Evolutionary conservation across 345 rosid species (phyloP).

Genomic region (Brassica juncea): DNA sequence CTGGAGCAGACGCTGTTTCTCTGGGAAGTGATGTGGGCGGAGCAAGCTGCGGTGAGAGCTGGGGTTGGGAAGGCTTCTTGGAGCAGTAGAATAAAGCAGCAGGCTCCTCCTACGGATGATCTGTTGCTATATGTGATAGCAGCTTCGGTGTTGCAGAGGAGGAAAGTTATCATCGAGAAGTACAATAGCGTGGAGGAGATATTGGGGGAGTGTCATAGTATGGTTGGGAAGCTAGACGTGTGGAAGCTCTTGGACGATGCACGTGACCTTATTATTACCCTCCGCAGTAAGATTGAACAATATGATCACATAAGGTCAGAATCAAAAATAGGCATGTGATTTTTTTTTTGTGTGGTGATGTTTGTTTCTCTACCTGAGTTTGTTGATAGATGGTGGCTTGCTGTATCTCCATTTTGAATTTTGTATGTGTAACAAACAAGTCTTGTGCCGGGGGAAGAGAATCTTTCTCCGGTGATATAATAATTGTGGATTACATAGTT

Average conservation of each 20-base stretch:
- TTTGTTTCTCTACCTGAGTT: background rate
- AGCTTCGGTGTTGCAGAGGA: conserved; percentile 85
- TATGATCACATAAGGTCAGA: conserved; percentile 36
- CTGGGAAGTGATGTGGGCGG: conserved; percentile 99
- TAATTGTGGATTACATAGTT: background rate
- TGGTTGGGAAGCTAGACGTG: conserved; percentile 92
- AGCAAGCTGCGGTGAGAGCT: conserved; percentile 90
- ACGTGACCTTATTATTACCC: conserved; percentile 74
- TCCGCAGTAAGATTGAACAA: conserved; percentile 74
- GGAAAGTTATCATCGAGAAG: conserved; percentile 87
- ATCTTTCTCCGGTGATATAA: conserved; percentile 24
- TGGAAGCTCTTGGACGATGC: conserved; percentile 98
- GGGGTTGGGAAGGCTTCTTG: conserved; percentile 85
- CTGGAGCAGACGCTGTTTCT: conserved; percentile 82
- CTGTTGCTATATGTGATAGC: conserved; percentile 81
- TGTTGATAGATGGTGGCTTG: background rate
- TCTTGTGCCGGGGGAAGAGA: conserved; percentile 30
- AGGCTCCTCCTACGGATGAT: conserved; percentile 91
- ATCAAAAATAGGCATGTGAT: background rate
- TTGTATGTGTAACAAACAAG: conserved; percentile 17
- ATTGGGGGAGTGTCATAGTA: conserved; percentile 81
- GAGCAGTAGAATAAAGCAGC: conserved; percentile 74
- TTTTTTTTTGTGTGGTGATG: conserved; percentile 19
- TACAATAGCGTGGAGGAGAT: conserved; percentile 94
- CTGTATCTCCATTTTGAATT: conserved; percentile 17